These are phyloP conservation scores for Torulaspora maleeae DNA, from an alignment of 805 yeast genomes.

Conservation along the genomic window DNA sequence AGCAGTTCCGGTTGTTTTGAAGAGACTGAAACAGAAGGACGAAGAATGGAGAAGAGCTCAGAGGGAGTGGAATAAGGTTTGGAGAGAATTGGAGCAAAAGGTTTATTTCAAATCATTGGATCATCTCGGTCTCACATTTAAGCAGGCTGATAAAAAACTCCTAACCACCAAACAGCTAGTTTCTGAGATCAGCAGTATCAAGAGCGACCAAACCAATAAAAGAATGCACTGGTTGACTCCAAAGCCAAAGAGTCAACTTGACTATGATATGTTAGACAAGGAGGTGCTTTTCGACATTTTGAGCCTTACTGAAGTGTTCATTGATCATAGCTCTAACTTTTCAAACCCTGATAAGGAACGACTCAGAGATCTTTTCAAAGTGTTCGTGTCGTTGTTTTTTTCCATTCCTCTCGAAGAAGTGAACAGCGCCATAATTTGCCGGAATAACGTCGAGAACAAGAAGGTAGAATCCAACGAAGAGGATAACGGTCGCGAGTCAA, in stretches of 20 bases:
- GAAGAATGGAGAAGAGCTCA: conserved; percentile 99
- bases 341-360: conserved; percentile 78
- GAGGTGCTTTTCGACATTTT: conserved; percentile 71
- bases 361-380: conserved; percentile 62
- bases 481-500: conserved; percentile 12
- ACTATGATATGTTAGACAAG: conserved; percentile 58
- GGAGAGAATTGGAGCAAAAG: conserved; percentile 97
- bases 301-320: conserved; percentile 59
- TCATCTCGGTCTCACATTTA: conserved; percentile 91
- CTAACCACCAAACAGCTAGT: conserved; percentile 85
- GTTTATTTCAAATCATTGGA: conserved; percentile 91
- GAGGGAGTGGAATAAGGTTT: conserved; percentile 96
- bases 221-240: conserved; percentile 83
- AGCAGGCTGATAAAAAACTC: conserved; percentile 91
- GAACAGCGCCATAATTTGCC: conserved; percentile 36
- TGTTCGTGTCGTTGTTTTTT: conserved; percentile 70
- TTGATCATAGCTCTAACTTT: conserved; percentile 65
- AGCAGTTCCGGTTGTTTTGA: conserved; percentile 89
- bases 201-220: conserved; percentile 85
- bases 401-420: conserved; percentile 48
- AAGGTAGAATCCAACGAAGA: conserved; percentile 22
- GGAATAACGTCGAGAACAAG: conserved; percentile 5
- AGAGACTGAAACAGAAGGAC: conserved; percentile 92
- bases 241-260: conserved; percentile 70
- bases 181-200: conserved; percentile 86